Base-by-base conservation (phyloP, 352 stramenopile species). In the Pythium oligandrum region DNA sequence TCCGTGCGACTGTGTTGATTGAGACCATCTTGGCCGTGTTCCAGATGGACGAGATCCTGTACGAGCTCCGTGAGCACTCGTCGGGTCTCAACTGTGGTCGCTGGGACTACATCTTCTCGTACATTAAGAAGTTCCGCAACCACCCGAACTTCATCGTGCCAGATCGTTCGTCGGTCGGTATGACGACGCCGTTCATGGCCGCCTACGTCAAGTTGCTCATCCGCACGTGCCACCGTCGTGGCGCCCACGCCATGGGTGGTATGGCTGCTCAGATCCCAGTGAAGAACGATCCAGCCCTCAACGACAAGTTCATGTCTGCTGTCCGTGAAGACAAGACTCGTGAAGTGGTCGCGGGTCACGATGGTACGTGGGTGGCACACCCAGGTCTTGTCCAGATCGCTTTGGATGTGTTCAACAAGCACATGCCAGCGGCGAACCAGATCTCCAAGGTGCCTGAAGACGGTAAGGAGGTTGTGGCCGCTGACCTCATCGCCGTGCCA, bases 31-130 rank as follows among this genome's bases (percentile, higher is more conserved):
- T 96, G 39, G 95, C 95, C 6, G 93, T 96, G 7, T 98, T 98
- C 74, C 88, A 98, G 70, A 98, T 98, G 92, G 94, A 99, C 55
- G 96, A 98, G 56, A 92, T 93, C 51, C 73, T 98, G 44, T 98
- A 98, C 66, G 94, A 98, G 68, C 75, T 99, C 46, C 86, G 89
- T 37, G 80, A 98, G 54, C 95, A 99, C 78, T 98, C 88, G 40
- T 80, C 93, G 33, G 96, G 95, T n/a, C 76, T 99, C 40, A 99
- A 99, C 73, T 98, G 94, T 61, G 96, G 96, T 33, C 88, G 95
- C 50, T 99, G 94, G 93, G 95, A 98, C 75, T 98, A 98, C 67
- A 94, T 98, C 43, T 98, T 98, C 69, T 97, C 87, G 36, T 98
- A 97, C 74, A 98, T 98, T 64, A 98, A 98, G 73, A 95, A 96